Evolutionary conservation across 805 yeast genomes (phyloP).

Genomic region (Starmerella khaoyaiensis): DNA sequence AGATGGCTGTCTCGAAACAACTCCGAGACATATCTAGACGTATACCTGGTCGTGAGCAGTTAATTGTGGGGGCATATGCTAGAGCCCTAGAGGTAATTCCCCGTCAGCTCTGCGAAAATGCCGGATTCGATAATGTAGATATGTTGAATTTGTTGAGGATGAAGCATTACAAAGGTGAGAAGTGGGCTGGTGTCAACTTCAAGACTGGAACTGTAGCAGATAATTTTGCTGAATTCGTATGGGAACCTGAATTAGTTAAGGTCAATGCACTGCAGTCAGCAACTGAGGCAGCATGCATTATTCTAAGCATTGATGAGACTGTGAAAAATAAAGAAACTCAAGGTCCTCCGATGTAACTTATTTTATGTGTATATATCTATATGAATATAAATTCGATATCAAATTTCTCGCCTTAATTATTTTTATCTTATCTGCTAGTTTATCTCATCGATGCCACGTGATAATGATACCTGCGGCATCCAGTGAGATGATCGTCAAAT

Average conservation of each 20-base stretch:
- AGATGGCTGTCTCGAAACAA: slow-evolving; percentile 87
- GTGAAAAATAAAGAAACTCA: slow-evolving; percentile 32
- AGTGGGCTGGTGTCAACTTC: slow-evolving; percentile 88
- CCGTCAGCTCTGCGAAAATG: slow-evolving; percentile 93
- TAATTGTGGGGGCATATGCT: slow-evolving; percentile 84
- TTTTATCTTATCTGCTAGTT: background rate
- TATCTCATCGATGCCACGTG: too few relatives aligned
- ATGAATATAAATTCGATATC: too few relatives aligned
- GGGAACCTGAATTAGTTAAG: slow-evolving; percentile 97
- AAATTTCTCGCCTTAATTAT: background rate
- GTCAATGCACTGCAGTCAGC: slow-evolving; percentile 90
- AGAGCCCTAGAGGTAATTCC: slow-evolving; percentile 92
- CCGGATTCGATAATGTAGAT: slow-evolving; percentile 98
- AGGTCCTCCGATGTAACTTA: slow-evolving; percentile 25
- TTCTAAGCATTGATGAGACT: slow-evolving; percentile 93
- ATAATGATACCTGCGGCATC: too few relatives aligned
- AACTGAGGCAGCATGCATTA: slow-evolving; percentile 88
- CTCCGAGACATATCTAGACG: slow-evolving; percentile 76
- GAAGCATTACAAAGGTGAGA: slow-evolving; percentile 87
- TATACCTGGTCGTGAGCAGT: slow-evolving; percentile 91
- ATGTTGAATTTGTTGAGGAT: slow-evolving; percentile 78
- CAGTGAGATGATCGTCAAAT: too few relatives aligned
- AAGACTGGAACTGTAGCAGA: slow-evolving; percentile 66
- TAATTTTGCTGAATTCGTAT: slow-evolving; percentile 73
- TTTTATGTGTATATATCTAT: too few relatives aligned